Evolutionary conservation across 495 filamentous ascomycete species (phyloP).

Genomic region (Aspergillus sclerotiicarbonarius): DNA sequence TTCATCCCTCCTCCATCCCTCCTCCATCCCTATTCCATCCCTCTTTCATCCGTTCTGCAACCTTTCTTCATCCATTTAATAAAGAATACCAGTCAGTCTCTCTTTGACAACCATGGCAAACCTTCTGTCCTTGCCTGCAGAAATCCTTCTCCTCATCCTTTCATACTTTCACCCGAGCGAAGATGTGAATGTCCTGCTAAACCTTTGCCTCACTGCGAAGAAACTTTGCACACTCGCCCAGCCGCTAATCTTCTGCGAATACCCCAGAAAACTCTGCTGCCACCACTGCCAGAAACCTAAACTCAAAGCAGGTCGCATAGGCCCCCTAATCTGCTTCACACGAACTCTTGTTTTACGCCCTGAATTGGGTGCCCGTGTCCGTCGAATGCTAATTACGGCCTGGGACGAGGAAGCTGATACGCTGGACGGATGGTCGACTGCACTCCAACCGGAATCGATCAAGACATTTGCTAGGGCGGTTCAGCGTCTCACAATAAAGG

Average conservation of each 20-base stretch:
- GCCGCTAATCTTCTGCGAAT: not conserved
- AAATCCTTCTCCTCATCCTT: not conserved
- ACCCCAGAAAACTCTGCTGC: not conserved
- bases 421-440: not conserved
- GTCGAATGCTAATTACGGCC: not conserved
- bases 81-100: too few species aligned
- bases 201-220: conserved; percentile 8
- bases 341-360: conserved; percentile 1
- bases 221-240: not conserved
- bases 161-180: not conserved
- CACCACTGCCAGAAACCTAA: not conserved
- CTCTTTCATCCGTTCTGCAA: too few species aligned
- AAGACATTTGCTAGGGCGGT: not conserved
- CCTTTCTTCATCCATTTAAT: too few species aligned
- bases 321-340: not conserved
- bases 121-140: not conserved
- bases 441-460: not conserved
- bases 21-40: too few species aligned
- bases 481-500: not conserved
- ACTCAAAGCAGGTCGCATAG: not conserved
- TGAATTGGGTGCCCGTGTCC: conserved; percentile 3
- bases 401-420: not conserved
- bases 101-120: not conserved
- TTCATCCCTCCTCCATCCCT: too few species aligned
- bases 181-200: not conserved